These are phyloP conservation scores for Zoysia japonica DNA, from an alignment of 176 grass and related monocot genomes.

Conservation along the genomic window DNA sequence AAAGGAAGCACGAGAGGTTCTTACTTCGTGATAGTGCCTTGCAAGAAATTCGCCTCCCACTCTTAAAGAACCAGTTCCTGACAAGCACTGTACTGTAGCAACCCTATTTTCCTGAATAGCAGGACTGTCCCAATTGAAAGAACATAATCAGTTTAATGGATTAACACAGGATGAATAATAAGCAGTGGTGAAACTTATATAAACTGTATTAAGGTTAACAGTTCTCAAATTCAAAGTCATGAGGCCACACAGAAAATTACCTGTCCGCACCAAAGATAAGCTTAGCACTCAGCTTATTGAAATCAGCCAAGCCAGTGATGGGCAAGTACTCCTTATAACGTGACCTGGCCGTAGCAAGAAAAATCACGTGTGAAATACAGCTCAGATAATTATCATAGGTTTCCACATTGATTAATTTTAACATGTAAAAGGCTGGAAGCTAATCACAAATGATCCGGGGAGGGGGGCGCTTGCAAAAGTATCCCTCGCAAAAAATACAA, in stretches of 20 bases:
- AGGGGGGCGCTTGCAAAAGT: not conserved
- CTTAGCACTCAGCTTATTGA: slow-evolving; percentile 95
- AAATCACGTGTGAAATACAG: slow-evolving; percentile 26
- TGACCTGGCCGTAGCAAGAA: slow-evolving; percentile 47
- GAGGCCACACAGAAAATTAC: slow-evolving; percentile 41
- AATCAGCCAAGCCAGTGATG: slow-evolving; percentile 89
- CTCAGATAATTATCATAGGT: slow-evolving; percentile 20
- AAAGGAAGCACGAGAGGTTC: slow-evolving; percentile 5
- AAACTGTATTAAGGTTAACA: slow-evolving; percentile 4
- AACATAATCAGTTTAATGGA: slow-evolving; percentile 23
- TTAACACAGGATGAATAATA: not conserved
- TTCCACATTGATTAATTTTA: not conserved
- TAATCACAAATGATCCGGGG: not conserved
- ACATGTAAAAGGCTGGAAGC: not conserved
- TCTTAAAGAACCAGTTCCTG: slow-evolving; percentile 90
- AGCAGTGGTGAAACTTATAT: not conserved
- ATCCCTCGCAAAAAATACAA: not conserved
- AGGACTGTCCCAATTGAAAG: slow-evolving; percentile 47
- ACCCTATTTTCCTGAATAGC: slow-evolving; percentile 94
- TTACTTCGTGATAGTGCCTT: slow-evolving; percentile 90
- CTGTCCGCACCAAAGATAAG: slow-evolving; percentile 95
- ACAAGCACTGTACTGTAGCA: slow-evolving; percentile 84
- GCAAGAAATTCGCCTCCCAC: slow-evolving; percentile 97
- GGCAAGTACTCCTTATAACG: slow-evolving; percentile 91
- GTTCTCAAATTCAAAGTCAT: not conserved